Base-by-base conservation (phyloP, 495 filamentous ascomycete genomes). In the Cryomyces minteri region DNA sequence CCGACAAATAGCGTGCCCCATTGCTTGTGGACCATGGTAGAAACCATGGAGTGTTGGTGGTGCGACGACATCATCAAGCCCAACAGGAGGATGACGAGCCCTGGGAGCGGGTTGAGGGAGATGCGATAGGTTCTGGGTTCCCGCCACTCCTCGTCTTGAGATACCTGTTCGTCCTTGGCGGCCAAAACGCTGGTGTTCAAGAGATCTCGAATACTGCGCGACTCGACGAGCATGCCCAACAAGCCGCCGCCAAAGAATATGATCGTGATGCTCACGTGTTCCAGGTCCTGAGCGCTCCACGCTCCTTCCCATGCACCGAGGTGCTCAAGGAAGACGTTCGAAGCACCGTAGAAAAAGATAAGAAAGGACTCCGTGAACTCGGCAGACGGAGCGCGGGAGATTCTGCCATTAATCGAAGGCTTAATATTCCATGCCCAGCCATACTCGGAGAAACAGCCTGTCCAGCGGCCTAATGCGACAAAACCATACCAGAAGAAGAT, bases 341-440 rank as follows among this genome's bases (percentile, higher is more conserved):
- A 86, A 3, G 73, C 65, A 30, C 90, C 88, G 58, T 95, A 98
- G 30, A 80, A 63, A 62, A 82, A 94, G 49, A 98, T 94, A 45
- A 93, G 70, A 44, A 78, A 74, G 11, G 80, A 88, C 58, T 98
- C 90, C 38, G 80, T 73, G 51, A 88, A 94, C 60, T 98, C 90
- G 14, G 79, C 88, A 0, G 82, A 81, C 0, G 78, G 78, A n/a
- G 82, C 62, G 55, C 65, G 74, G 51, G 76, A 69, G 50, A 76
- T 77, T 58, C 73, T 73, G 43, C 54, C 59, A 41, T 68, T 69
- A 28, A 79, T 70, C 12, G 73, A 64, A 0, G 85, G 87, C 47
- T 80, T 81, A 44, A 87, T 61, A 53, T 98, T 95, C 90, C 90
- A 98, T 0, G 85, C 82, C 90, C 90, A 98, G 48, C 90, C 90